Evolutionary conservation across 805 yeast genomes (phyloP), one percentile per base, ranked within the genome.

Genomic region (Sugiyamaella floridensis): DNA sequence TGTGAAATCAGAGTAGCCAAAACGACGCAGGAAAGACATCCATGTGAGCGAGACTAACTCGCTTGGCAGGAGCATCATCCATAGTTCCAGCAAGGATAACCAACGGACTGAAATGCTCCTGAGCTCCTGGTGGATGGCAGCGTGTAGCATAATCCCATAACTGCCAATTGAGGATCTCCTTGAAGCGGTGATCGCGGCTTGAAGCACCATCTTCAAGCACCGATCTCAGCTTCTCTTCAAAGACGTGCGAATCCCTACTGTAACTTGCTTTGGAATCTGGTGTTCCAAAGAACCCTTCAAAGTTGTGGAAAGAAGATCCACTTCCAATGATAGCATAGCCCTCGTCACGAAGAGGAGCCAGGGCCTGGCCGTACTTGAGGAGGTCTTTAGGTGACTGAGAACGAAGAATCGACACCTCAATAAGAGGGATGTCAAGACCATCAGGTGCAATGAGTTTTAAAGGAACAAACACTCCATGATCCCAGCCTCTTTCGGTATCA

Each of bases 391-490:
- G 15, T 3, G 45, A 29, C 32, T 50, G 53, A 4, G 53, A 50
- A 4, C 22, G 19, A 8, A 50, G 37, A 12, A 50, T 49, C 8
- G 53, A 50, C 10, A 45, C 22, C 49, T 44, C 45, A 28, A 50
- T 50, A 2, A 50, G 32, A 8, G 53, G 53, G 6, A 50, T 50
- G 40, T 50, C 53, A 8, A 45, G 42, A 4, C 49, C 49, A n/a
- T 43, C 45, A 12, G 53, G 53, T 11, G 49, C 44, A 26, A 50
- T 50, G 14, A 50, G 43, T 37, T 37, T 34, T 45, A 50, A 11
- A 2, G 53, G 53, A 10, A 50, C 53, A 46, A 50, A 50, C 18
- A 50, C 53, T 10, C 53, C 53, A 45, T 50, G 53, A 40, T 50
- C 53, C 53, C 53, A 50, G 14, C 53, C 53, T 20, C 53, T 19